These are phyloP conservation scores for Fraxinus greggii DNA, from an alignment of 305 asterid genomes.

Conservation along the genomic window DNA sequence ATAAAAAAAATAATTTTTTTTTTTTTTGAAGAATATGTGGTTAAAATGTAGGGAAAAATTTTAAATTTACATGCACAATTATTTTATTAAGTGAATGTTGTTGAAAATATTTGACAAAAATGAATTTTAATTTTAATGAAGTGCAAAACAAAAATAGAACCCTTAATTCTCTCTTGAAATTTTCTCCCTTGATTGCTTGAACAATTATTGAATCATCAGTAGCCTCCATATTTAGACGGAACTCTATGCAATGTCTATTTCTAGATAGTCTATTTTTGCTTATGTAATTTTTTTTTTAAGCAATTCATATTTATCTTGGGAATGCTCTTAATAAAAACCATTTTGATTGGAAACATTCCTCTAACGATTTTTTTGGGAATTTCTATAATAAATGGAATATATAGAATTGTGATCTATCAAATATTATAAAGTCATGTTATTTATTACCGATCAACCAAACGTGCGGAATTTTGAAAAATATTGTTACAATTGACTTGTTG, in stretches of 20 bases:
- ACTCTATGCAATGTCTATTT: neutral
- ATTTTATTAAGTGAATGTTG: no score
- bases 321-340: neutral
- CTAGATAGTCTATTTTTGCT: neutral
- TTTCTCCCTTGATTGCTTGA: neutral
- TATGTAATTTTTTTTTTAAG: neutral
- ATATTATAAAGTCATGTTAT: no score
- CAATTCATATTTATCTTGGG: neutral
- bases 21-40: no score
- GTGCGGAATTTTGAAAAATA: no score
- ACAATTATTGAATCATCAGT: neutral
- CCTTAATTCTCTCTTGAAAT: neutral
- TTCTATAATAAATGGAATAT: no score
- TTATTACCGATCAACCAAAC: no score
- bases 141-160: neutral
- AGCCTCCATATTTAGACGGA: neutral
- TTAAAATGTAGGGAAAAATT: neutral
- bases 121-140: no score
- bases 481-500: neutral
- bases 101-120: neutral
- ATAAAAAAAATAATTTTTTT: no score
- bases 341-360: no score
- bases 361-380: no score
- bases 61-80: neutral
- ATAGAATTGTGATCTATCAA: no score